Evolutionary conservation across 2,329 filamentous ascomycete species (phyloP).

Genomic region (Penicillium sp.): DNA sequence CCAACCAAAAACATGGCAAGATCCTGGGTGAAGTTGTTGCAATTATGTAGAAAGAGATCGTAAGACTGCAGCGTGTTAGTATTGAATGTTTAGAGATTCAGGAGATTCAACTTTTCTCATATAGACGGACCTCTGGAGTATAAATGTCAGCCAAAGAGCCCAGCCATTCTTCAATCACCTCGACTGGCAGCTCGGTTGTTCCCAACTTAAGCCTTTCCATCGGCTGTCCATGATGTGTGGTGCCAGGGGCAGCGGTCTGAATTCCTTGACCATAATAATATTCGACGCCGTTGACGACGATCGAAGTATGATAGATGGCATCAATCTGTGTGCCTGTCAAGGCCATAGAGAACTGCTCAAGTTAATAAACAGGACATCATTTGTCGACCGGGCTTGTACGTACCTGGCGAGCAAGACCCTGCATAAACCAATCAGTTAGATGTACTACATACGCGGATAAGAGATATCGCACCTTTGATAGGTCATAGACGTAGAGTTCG

Average conservation of each 20-base stretch:
- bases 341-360: slow-evolving; percentile 49
- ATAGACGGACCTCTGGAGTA: slow-evolving; percentile 60
- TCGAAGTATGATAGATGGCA: slow-evolving; percentile 90
- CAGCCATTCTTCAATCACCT: slow-evolving; percentile 80
- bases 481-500: slow-evolving; percentile 71
- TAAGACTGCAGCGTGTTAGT: slow-evolving; percentile 59
- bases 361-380: not conserved
- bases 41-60: slow-evolving; percentile 85
- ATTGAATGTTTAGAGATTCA: not conserved
- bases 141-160: slow-evolving; percentile 78
- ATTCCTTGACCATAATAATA: slow-evolving; percentile 89
- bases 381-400: slow-evolving; percentile 12
- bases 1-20: slow-evolving; percentile 85
- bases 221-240: slow-evolving; percentile 79
- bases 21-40: slow-evolving; percentile 96
- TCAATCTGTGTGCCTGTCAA: slow-evolving; percentile 70
- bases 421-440: slow-evolving; percentile 17
- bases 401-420: slow-evolving; percentile 54
- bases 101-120: not conserved
- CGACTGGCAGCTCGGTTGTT: slow-evolving; percentile 68
- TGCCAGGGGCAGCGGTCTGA: slow-evolving; percentile 71
- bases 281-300: slow-evolving; percentile 77
- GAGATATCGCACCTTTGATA: slow-evolving; percentile 51
- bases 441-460: not conserved
- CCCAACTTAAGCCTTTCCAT: slow-evolving; percentile 73